A percentile compares a stretch with the other conserved stretches of the same genome.
phyloP scores from a whole-genome alignment of 805 yeast species.

The Lipomyces chichibuensis region DNA sequence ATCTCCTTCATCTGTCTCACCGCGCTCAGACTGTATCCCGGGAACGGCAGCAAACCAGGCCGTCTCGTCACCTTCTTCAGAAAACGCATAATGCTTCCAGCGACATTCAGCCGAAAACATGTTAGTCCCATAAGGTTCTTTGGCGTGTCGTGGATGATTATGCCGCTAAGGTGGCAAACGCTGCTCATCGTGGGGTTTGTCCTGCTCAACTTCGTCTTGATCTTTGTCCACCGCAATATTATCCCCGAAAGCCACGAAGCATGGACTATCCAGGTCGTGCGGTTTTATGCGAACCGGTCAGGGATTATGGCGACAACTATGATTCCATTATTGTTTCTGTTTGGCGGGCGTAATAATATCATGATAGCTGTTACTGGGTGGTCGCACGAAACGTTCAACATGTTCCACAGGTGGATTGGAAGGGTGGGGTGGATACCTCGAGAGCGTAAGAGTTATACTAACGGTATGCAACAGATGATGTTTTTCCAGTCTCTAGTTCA shows the following conservation, averaged over 20 bases:
- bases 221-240: not conserved
- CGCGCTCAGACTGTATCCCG: not conserved
- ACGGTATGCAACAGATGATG: constrained; percentile 12
- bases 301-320: constrained; percentile 38
- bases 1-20: not conserved
- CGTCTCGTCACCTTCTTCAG: not conserved
- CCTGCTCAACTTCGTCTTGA: not conserved
- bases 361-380: constrained; percentile 65
- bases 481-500: constrained; percentile 50
- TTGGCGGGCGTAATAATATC: constrained; percentile 76
- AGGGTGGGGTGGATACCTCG: too few relatives aligned
- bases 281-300: constrained; percentile 30
- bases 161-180: not conserved
- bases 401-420: constrained; percentile 64
- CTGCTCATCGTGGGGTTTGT: not conserved
- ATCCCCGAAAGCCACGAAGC: not conserved
- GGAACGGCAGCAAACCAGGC: not conserved
- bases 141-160: not conserved
- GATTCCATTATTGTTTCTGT: constrained; percentile 60
- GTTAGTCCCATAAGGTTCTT: not conserved
- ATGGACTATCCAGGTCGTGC: constrained; percentile 12
- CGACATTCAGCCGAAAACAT: not conserved
- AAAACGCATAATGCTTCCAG: not conserved
- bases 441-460: too few relatives aligned
- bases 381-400: constrained; percentile 61